These are phyloP conservation scores for Jaltomata sinuosa DNA, from an alignment of 257 asterid genomes.

Conservation along the genomic window DNA sequence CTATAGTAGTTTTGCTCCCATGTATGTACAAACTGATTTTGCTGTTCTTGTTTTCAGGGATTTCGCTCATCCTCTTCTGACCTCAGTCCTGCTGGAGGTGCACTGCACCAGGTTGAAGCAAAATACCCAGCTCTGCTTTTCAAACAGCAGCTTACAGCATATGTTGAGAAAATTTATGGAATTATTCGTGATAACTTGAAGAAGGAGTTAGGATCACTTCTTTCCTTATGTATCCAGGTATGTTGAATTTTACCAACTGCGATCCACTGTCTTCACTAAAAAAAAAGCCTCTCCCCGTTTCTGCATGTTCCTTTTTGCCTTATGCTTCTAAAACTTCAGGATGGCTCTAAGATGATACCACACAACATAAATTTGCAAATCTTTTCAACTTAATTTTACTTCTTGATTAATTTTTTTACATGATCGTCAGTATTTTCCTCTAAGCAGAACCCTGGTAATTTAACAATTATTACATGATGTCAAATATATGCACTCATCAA, in stretches of 20 bases:
- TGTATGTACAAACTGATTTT: background rate
- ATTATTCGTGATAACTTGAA: conserved; percentile 91
- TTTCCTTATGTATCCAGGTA: conserved; percentile 90
- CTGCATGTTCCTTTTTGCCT: background rate
- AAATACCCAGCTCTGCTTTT: conserved; percentile 94
- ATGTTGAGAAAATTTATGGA: conserved; percentile 96
- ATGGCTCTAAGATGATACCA: background rate
- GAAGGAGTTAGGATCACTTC: conserved; percentile 67
- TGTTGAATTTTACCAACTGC: background rate
- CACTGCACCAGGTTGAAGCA: conserved; percentile 87
- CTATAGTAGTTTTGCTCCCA: background rate
- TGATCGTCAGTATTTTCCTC: background rate
- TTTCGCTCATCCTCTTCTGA: conserved; percentile 82
- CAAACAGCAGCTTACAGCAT: conserved; percentile 96
- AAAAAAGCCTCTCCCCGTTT: background rate
- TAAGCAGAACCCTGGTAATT: background rate
- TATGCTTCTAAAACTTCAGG: background rate
- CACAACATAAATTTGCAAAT: background rate
- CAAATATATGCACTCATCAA: background rate
- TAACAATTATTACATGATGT: background rate
- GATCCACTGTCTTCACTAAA: background rate
- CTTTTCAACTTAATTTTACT: background rate
- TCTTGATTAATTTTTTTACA: background rate
- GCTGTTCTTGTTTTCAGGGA: conserved; percentile 41
- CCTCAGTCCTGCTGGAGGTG: conserved; percentile 53